Evolutionary conservation across 31 red algal species (phyloP).

Genomic region (Odonthalia washingtoniensis): DNA sequence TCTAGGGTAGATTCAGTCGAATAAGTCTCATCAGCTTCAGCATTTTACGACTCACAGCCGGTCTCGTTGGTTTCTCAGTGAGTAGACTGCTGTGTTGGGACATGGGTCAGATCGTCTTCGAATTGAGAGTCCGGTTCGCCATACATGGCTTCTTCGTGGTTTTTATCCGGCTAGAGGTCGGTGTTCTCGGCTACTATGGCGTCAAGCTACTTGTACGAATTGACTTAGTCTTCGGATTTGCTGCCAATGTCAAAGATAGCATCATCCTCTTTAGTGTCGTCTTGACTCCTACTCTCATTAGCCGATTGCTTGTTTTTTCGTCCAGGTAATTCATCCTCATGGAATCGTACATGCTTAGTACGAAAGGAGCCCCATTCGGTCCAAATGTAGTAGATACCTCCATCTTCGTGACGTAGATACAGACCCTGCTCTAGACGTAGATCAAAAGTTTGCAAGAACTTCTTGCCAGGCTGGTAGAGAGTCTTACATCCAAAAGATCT

Average conservation of each 20-base stretch:
- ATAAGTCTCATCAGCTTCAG: not conserved
- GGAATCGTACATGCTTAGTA: slow-evolving; percentile 33
- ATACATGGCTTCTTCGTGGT: not conserved
- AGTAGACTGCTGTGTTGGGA: not conserved
- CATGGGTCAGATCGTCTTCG: not conserved
- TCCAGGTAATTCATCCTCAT: slow-evolving; percentile 20
- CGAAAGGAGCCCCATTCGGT: not conserved
- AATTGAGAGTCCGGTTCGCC: not conserved
- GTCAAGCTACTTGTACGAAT: not conserved
- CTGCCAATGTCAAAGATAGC: not conserved
- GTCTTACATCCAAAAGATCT: slow-evolving; percentile 10
- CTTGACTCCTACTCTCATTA: not conserved
- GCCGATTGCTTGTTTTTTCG: not conserved
- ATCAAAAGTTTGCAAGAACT: not conserved
- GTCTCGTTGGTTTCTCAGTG: not conserved
- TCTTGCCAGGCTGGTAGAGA: not conserved
- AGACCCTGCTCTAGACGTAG: not conserved
- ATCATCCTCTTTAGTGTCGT: not conserved
- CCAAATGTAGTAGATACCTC: slow-evolving; percentile 11
- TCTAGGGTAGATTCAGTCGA: not conserved
- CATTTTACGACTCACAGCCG: not conserved
- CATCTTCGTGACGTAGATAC: slow-evolving; percentile 4
- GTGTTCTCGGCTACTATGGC: not conserved
- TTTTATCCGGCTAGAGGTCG: not conserved
- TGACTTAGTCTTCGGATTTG: not conserved